Evolutionary conservation across 305 asterid species (phyloP).

Genomic region (Fraxinus greggii): DNA sequence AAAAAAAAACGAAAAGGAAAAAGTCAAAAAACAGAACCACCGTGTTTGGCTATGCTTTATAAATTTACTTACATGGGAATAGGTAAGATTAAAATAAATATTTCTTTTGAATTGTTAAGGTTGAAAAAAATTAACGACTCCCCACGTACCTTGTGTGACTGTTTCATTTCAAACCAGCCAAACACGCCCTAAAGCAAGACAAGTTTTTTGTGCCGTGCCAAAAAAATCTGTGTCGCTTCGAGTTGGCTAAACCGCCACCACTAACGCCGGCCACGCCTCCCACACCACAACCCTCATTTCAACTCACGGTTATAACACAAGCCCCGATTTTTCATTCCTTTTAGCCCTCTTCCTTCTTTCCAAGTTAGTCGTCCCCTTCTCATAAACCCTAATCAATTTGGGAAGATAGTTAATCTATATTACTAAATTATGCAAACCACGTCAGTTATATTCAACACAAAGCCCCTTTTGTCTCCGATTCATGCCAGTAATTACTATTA

Average conservation of each 20-base stretch:
- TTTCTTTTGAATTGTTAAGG: neutral
- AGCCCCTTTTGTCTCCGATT: slow-evolving; percentile 58
- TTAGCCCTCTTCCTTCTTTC: slow-evolving; percentile 2
- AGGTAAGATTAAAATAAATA: neutral
- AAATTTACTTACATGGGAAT: neutral
- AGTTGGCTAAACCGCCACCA: slow-evolving; percentile 61
- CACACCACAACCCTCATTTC: slow-evolving; percentile 14
- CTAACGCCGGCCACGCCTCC: slow-evolving; percentile 45
- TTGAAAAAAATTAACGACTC: neutral
- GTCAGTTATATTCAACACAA: slow-evolving; percentile 51
- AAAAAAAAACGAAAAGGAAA: no score
- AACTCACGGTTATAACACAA: slow-evolving; percentile 1
- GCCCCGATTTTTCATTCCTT: slow-evolving; percentile 20
- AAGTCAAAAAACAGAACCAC: neutral
- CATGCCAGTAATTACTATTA: slow-evolving; percentile 29
- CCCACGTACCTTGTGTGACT: neutral
- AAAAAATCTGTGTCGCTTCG: slow-evolving; percentile 46
- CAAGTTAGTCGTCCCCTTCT: neutral
- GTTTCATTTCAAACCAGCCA: neutral
- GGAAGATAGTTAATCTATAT: slow-evolving; percentile 7
- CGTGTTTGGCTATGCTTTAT: neutral
- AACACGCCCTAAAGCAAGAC: neutral
- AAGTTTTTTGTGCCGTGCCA: neutral
- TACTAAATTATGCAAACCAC: slow-evolving; percentile 62
- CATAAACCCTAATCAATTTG: slow-evolving; percentile 32